A percentile compares a stretch with the other conserved stretches of the same genome.
Conservation (phyloP, 2,329 filamentous ascomycete genomes). For the Arachnomyces sp. region DNA sequence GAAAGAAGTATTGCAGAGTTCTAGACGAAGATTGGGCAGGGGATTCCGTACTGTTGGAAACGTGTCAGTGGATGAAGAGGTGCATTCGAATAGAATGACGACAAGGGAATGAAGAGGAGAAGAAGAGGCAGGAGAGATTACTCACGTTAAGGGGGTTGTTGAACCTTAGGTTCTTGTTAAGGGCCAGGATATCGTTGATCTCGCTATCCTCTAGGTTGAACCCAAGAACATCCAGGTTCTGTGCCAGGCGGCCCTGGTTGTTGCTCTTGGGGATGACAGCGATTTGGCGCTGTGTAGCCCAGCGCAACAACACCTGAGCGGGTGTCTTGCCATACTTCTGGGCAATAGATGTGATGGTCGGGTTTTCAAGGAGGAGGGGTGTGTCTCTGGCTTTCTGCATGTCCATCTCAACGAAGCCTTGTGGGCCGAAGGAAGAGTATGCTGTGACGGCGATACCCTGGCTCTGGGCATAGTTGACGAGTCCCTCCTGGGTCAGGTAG, state of each 20-base stretch:
- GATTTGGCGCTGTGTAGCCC: slow-evolving; percentile 75
- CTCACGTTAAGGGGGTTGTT: slow-evolving; percentile 68
- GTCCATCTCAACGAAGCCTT: slow-evolving; percentile 70
- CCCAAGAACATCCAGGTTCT: slow-evolving; percentile 60
- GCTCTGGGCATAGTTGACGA: slow-evolving; percentile 61
- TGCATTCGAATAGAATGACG: slow-evolving; percentile 2
- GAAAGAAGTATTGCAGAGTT: background rate
- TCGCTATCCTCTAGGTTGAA: slow-evolving; percentile 63
- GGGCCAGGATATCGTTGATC: slow-evolving; percentile 56
- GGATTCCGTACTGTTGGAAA: slow-evolving; percentile 39
- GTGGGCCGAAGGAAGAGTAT: slow-evolving; percentile 76
- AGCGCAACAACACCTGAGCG: slow-evolving; percentile 75
- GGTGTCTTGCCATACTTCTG: slow-evolving; percentile 64
- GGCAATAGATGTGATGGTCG: slow-evolving; percentile 57
- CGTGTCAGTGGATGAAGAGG: slow-evolving; percentile 12
- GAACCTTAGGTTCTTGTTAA: slow-evolving; percentile 64
- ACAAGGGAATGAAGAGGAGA: slow-evolving; percentile 11
- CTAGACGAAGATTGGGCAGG: slow-evolving; percentile 48
- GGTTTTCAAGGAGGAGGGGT: slow-evolving; percentile 64
- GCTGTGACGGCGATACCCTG: slow-evolving; percentile 70
- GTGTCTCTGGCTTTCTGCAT: slow-evolving; percentile 60
- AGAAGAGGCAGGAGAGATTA: slow-evolving; percentile 14
- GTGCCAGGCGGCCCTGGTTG: slow-evolving; percentile 46
- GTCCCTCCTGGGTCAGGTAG: slow-evolving; percentile 68
- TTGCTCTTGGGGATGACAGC: slow-evolving; percentile 78